Evolutionary conservation across 805 yeast species (phyloP), one percentile per base, ranked within the genome.

Genomic region (Starmerella ratchasimensis): DNA sequence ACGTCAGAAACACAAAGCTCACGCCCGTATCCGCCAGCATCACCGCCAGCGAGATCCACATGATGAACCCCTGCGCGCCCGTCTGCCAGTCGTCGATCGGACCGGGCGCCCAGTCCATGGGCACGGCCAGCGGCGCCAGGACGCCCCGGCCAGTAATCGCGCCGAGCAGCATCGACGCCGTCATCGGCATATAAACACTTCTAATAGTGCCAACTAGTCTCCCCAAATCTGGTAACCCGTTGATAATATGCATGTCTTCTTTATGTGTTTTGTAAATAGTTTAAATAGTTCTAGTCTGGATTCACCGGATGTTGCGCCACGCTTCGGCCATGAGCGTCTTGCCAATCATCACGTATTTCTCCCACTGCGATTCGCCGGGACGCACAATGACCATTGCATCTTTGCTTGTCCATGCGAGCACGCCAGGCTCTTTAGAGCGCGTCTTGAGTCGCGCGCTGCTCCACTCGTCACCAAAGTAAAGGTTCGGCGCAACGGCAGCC

Each of bases 41-140:
- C 34, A 86, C 83, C 18, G 95, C 76, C 47, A 88, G 67, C 55
- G 93, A 76, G 38, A 84, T 65, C 98, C 98, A 88, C 55, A 88
- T 64, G 38, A 90, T 82, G 98, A 98, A 88, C 5, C 97, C 98
- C 54, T 88, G 95, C 1, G 86, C 80, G 3, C 97, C 97, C 19
- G 71, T 68, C 50, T 80, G 76, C 96, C 96, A 90, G 59, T 84
- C 94, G 53, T 80, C 90, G 2, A 82, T 72, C 3, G 75, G 76
- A 0, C 94, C 94, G 0, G 84, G 76, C 0, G 94, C 93, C 96
- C 97, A 90, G 3, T 75, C 79, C 43, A 61, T 56, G 38, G 62
- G 46, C 41, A 76, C 68, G 1, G 93, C 74, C 41, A 81, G 41
- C 3, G 96, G 96, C 0, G 90, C 88, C n/a, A 88, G 61, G 1